Evolutionary conservation across 176 grass and related monocot species (phyloP), one percentile per base, ranked within the genome.

Genomic region (Cymbopogon citratus): DNA sequence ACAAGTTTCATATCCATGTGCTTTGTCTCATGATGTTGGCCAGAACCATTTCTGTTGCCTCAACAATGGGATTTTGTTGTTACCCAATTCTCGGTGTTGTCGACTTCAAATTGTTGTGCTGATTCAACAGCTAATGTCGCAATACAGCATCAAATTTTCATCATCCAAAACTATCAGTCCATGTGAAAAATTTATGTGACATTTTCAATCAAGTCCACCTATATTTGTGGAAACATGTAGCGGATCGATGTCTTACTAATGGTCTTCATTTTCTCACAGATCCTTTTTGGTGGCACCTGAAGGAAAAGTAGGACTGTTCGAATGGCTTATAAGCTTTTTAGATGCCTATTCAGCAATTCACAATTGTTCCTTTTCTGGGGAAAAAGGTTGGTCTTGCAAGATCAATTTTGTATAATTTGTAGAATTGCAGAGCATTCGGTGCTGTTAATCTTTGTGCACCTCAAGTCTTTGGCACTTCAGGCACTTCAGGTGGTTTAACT

Each of bases 351-450:
- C 9, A 46, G 24, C 25, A 25, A 62, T 27, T 62, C 12, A 19
- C 64, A 40, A 21, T 25, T 9, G 49, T 35, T 23, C 56, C 54
- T 71, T 41, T 34, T 24, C 54, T 43, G 6, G 15, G 59, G 72
- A 23, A 71, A 78, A 70, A 56, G 10, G 28, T 81, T 64, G 63
- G 25, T 43, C 69, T 75, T 80, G 62, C 9, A 38, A 62, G 41
- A 43, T 71, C 26, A 77, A 28, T 85, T 89, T 66, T 77, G 75
- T 84, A 52, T 66, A 56, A n/a, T 46, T 9, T 71, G 13, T 71
- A 71, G 24, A 26, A n/a, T 45, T 60, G 34, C 46, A 38, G 73
- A 27, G 12, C 64, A 62, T 85, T 27, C 19, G 12, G 9, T 57
- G 84, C 60, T 85, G 59, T 45, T 29, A 46, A 79, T 73, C 40